Evolutionary conservation across 805 yeast genomes (phyloP), one percentile per base, ranked within the genome.

Genomic region (Schizosaccharomyces japonicus): DNA sequence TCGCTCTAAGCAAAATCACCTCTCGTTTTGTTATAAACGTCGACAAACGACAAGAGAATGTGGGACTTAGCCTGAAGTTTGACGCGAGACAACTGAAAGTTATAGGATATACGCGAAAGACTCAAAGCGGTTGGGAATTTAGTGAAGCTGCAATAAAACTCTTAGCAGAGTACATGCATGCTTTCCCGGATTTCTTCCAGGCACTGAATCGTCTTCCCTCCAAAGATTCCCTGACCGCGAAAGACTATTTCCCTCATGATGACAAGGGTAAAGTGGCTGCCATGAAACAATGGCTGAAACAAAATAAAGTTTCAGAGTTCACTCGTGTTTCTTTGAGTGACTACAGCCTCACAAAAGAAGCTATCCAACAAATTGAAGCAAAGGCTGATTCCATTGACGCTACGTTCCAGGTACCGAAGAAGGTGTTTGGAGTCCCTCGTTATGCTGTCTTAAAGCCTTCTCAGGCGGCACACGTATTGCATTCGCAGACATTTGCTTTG

Each of bases 41-140:
- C 55, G 62, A 78, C 65, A 66, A 85, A 50, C 69, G 66, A 28
- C 67, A 68, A 19, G 63, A 65, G 30, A 79, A 85, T 57, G 66
- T 90, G 55, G 96, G 96, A 19, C 66, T 90, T 52, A 80, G 78
- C 49, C 67, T 90, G 60, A 85, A 85, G 62, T 80, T 77, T 61
- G 94, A 85, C 53, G 72, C 73, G 21, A 72, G 73, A 50, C 73
- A 83, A 54, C 71, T 73, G 56, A 87, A 87, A 61, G 96, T 82
- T 2, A 67, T 85, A 52, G 98, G 96, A 3, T 87, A 75, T 63
- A 75, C 95, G 1, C 71, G 76, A 50, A 75, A 76, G 56, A 66
- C 62, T 39, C 70, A 66, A 25, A 67, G 68, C 47, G 76, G 75
- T 21, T 90, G 98, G 98, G 83, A 76, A 54, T 90, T 67, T 60